phyloP scores from a whole-genome alignment of 441 rosid genomes.

The Gossypium lobatum region DNA sequence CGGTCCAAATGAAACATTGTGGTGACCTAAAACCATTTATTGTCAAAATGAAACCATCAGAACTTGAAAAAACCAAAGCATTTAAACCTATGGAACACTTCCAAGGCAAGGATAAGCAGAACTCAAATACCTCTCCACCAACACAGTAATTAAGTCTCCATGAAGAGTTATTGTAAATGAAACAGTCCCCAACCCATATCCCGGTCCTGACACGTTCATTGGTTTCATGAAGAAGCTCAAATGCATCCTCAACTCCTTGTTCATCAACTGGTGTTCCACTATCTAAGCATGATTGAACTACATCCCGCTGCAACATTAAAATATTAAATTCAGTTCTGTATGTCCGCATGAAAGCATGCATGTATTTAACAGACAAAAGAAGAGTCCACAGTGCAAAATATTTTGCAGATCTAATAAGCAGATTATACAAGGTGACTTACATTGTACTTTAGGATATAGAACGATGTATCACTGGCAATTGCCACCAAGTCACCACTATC shows the following conservation, averaged over 20 bases:
- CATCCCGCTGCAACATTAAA: constrained; percentile 64
- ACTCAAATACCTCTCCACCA: constrained; percentile 87
- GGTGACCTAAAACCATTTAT: constrained; percentile 54
- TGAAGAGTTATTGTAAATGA: constrained; percentile 87
- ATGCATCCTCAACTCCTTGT: constrained; percentile 97
- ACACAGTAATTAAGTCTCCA: constrained; percentile 99
- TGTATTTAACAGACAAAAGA: constrained; percentile 6
- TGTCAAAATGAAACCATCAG: constrained; percentile 11
- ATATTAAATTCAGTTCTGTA: constrained; percentile 19
- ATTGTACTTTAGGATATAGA: constrained; percentile 92
- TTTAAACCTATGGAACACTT: background rate
- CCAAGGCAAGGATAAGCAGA: constrained; percentile 12
- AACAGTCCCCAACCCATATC: constrained; percentile 99
- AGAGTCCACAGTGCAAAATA: background rate
- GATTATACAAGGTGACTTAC: constrained; percentile 34
- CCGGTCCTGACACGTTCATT: constrained; percentile 98
- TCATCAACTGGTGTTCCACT: constrained; percentile 85
- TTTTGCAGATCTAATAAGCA: constrained; percentile 6
- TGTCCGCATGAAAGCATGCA: background rate
- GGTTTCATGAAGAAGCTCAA: constrained; percentile 96
- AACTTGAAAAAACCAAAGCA: background rate
- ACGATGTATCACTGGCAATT: constrained; percentile 92
- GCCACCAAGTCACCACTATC: constrained; percentile 98
- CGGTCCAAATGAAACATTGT: constrained; percentile 98
- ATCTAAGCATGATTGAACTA: constrained; percentile 77